Base-by-base conservation (phyloP, 352 stramenopile genomes). In the Pythium folliculosum region DNA sequence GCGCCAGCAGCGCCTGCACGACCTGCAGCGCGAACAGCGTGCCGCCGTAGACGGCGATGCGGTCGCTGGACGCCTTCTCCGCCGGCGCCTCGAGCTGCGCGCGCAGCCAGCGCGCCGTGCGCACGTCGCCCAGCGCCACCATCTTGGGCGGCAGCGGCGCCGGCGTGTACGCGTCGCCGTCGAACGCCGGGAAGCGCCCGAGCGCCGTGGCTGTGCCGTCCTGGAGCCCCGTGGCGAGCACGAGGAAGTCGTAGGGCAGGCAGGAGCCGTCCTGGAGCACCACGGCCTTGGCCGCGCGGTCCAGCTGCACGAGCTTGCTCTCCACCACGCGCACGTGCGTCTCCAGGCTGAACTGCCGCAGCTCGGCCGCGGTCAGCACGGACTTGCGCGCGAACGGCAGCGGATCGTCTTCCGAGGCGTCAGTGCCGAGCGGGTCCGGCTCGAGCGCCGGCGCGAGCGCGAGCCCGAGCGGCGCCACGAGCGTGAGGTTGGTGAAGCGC, bases 401-500 rank as follows among this genome's bases (percentile, higher is more conserved):
- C n/a, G 67, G 48, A 21, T 73, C 40, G 22, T 63, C 50, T 19
- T 50, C 12, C 37, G 69, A 19, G 12, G 21, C 21, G 13, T 23
- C 27, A 9, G 38, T 19, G 7, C 40, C 43, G 14, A 74, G 48
- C n/a, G 67, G 67, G 17, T 74, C 27, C 12, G 62, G 62, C 50
- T 63, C 54, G 37, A 72, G 60, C 10, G 27, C 21, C 3, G 54
- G 48, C n/a, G 75, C 80, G 5, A 90, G 49, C 8, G 73, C 74
- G 35, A 95, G 58, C 1, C 91, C 91, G 57, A 80, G 69, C 0
- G 90, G 88, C 17, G 87, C 91, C 12, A 97, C 76, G 35, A 98
- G 77, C 37, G 86, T 94, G 37, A 98, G 65, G 67, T 88, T 96
- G 0, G 86, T 81, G 61, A 97, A 94, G 10, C 90, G 77, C 62